Evolutionary conservation across 1,284 basidiomycete species (phyloP), one percentile per base, ranked within the genome.

Genomic region (Cutaneotrichosporon sp.): DNA sequence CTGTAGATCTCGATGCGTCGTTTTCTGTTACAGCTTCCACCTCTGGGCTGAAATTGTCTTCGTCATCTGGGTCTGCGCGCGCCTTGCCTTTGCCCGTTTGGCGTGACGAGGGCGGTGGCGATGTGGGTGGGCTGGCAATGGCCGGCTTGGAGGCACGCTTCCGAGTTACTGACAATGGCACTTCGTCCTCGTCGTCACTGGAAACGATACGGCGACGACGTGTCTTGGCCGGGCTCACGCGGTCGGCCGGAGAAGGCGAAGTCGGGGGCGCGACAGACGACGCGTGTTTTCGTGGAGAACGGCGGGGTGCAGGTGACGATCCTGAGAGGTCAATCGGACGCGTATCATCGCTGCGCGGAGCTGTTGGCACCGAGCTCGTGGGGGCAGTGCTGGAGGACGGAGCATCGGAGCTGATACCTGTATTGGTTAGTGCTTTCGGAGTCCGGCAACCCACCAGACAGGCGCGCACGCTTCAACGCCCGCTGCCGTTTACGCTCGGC

Each of bases 311-410:
- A 9, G 49, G 46, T 21, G 42, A 46, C 2, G 37, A 9, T 13
- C 48, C 47, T 2, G 44, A 45, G 13, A 54, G 30, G 42, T 52
- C 50, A 15, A 52, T 43, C 26, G 26, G 26, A 30, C 26, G 26
- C 26, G 23, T 41, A 23, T 20, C 33, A 33, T 54, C 52, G 15
- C 44, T 46, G 30, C 46, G 42, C 20, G 26, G 26, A 40, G 15
- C 14, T 2, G 33, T 22, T 13, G 12, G 33, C 10, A 18, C 14
- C 3, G 38, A 12, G 33, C 43, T 45, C 9, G 43, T 35, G 4
- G 43, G 18, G 7, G 12, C 43, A 8, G 18, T 33, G 12, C 8
- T 12, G 3, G 33, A 43, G 8, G 42, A 17, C 14, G 5, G 8
- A 21, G 42, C 10, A 30, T 10, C 10, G 10, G 26, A 30, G 26